A percentile compares a stretch with the other conserved stretches of the same genome.
phyloP scores from a whole-genome alignment of 768 basidiomycete species.

The Termitomyces sp. region DNA sequence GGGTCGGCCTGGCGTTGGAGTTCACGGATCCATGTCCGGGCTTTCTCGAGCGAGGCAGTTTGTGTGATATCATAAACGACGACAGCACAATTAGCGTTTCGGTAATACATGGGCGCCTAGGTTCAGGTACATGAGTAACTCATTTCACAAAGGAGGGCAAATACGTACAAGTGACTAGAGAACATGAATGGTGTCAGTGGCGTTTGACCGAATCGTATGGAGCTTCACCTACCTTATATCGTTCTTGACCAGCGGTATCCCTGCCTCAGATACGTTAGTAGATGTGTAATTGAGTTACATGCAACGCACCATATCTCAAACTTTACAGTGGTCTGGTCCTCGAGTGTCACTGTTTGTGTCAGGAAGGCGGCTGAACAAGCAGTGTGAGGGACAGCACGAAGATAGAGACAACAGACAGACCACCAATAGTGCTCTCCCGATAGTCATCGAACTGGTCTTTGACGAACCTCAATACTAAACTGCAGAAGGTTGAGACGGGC shows the following conservation, averaged over 20 bases:
- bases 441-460: conserved; percentile 96
- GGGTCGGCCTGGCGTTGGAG: conserved; percentile 97
- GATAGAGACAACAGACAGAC: conserved; percentile 31
- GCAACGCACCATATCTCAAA: conserved; percentile 90
- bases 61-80: conserved; percentile 98
- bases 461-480: conserved; percentile 93
- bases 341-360: conserved; percentile 93
- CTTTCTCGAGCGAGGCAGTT: conserved; percentile 88
- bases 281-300: not conserved
- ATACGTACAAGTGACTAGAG: conserved; percentile 38
- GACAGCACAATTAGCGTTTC: conserved; percentile 90
- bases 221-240: conserved; percentile 69
- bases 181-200: conserved; percentile 6
- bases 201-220: conserved; percentile 6
- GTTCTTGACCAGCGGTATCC: conserved; percentile 96
- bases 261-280: conserved; percentile 32
- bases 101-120: conserved; percentile 95
- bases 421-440: conserved; percentile 91
- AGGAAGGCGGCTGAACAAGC: conserved; percentile 79
- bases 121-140: not conserved
- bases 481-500: conserved; percentile 33
- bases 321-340: conserved; percentile 89
- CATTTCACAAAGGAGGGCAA: conserved; percentile 4
- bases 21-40: conserved; percentile 93
- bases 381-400: conserved; percentile 9